Evolutionary conservation across 208 protist genomes (phyloP), one percentile per base, ranked within the genome.

Genomic region (Phytomonas francai): DNA sequence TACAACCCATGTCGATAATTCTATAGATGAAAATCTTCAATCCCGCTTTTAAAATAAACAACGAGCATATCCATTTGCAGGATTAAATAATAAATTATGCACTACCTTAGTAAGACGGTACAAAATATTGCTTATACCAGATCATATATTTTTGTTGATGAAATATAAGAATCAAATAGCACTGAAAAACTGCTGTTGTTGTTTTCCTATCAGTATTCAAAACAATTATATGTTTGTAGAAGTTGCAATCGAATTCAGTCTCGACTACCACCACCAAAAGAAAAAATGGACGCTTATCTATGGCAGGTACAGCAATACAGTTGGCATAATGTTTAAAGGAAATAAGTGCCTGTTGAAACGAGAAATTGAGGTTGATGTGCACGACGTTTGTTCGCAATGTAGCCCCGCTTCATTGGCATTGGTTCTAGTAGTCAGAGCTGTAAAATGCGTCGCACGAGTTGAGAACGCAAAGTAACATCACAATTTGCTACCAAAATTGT

Each of bases 311-410:
- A 87, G 93, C 90, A 49, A 88, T 95, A 86, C 87, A 93, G 72
- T 93, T 88, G n/a, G 87, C 85, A 78, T 95, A 85, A 84, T 36
- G 33, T 36, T 36, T 54, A 25, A 54, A 54, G 45, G 16, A 7
- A 54, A 54, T 22, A 54, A 54, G 19, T 25, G 45, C 87, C 81
- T 80, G 92, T 96, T 82, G 92, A 87, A 68, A 94, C 79, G 72
- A 94, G 94, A 73, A 92, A 93, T 80, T 80, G 94, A 76, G 92
- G 88, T 75, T 93, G 91, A 71, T 83, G 92, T 87, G 92, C 92
- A 36, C 86, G 86, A 76, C 88, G 92, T 79, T 93, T 93, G 73
- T 76, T 89, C 83, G 92, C 94, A 62, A 68, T 82, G 79, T 96
- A 96, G 59, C 86, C 88, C 19, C 45, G 25, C 83, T 96, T 96